Evolutionary conservation across 345 rosid genomes (phyloP).

Genomic region (Sonneratia caseolaris): DNA sequence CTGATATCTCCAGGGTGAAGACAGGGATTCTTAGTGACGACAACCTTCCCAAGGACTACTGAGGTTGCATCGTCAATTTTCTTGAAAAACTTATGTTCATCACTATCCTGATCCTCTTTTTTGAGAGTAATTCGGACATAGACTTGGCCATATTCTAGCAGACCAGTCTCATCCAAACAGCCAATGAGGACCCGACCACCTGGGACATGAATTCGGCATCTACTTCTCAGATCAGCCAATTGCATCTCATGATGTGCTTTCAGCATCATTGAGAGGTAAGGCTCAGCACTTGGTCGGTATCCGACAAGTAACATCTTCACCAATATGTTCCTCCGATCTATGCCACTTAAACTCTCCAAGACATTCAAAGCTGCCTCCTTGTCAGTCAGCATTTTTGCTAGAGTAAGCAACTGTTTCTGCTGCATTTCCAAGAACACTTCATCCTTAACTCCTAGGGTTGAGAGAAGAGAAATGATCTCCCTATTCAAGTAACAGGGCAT

Average conservation of each 20-base stretch:
- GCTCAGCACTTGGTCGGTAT: conserved; percentile 61
- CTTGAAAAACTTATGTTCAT: conserved; percentile 41
- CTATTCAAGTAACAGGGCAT: conserved; percentile 88
- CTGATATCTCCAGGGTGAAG: conserved; percentile 94
- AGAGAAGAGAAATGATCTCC: conserved; percentile 73
- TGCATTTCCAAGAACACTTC: conserved; percentile 57
- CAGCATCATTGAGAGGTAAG: conserved; percentile 88
- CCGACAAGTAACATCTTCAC: conserved; percentile 68
- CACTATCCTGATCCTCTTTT: conserved; percentile 45
- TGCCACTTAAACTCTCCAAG: conserved; percentile 49
- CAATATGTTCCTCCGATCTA: conserved; percentile 41
- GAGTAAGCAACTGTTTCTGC: conserved; percentile 42
- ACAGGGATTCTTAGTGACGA: conserved; percentile 90
- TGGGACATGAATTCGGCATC: conserved; percentile 72
- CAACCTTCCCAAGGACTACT: conserved; percentile 53
- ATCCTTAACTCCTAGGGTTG: conserved; percentile 73
- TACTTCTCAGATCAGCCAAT: conserved; percentile 54
- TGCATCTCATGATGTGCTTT: conserved; percentile 55
- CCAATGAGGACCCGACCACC: conserved; percentile 77
- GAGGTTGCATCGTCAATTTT: conserved; percentile 61
- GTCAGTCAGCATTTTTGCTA: conserved; percentile 54
- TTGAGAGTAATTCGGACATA: conserved; percentile 57
- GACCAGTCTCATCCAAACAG: conserved; percentile 76
- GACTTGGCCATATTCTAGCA: conserved; percentile 77
- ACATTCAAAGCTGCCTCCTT: conserved; percentile 58